phyloP scores from a whole-genome alignment of 176 grass and related monocot genomes.

The Urochloa ruziziensis region DNA sequence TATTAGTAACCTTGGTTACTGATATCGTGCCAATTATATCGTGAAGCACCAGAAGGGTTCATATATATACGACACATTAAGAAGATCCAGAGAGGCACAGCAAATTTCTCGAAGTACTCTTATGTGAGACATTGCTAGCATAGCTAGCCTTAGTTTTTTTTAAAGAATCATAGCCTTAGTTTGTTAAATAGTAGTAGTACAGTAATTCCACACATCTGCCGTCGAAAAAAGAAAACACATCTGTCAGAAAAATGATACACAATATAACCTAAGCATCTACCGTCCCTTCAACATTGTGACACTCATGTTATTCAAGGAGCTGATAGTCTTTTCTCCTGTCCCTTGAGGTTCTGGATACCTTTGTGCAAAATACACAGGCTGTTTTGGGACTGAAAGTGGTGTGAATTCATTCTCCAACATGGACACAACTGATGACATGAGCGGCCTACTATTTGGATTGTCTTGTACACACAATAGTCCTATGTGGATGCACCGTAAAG shows the following conservation, averaged over 20 bases:
- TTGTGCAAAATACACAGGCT: conserved; percentile 11
- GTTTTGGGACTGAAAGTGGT: conserved; percentile 12
- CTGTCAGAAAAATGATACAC: background rate
- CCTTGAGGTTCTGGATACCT: background rate
- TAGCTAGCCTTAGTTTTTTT: no score
- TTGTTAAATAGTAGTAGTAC: no score
- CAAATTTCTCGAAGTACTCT: no score
- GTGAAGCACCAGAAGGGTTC: no score
- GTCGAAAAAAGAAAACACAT: background rate
- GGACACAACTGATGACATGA: conserved; percentile 36
- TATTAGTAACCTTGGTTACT: no score
- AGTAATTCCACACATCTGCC: no score
- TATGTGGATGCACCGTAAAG: conserved; percentile 42
- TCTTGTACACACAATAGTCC: conserved; percentile 58
- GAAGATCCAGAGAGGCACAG: no score
- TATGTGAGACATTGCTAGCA: no score
- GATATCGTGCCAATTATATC: no score
- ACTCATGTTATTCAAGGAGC: background rate
- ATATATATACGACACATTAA: no score
- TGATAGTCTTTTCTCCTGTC: background rate
- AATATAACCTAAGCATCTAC: background rate
- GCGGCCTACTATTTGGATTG: conserved; percentile 37
- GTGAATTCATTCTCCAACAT: conserved; percentile 39
- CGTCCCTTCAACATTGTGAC: background rate
- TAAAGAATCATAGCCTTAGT: no score